Conservation (phyloP, 176 grass and related monocot genomes). For the Aegilops speltoides region DNA sequence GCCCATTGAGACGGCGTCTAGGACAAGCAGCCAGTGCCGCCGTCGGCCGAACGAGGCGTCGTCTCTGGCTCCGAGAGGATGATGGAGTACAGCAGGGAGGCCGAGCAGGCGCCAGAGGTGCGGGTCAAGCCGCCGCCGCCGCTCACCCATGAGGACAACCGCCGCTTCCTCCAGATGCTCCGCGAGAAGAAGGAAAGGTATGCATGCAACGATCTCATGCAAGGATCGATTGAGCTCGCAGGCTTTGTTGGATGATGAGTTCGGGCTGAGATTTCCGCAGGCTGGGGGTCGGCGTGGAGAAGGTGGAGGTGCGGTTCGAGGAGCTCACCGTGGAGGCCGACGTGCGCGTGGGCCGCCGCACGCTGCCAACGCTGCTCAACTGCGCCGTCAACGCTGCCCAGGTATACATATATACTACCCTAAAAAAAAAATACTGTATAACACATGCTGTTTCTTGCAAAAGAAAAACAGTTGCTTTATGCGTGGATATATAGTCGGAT, state of each 20-base stretch:
- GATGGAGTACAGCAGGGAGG: not conserved
- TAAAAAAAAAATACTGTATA: too few relatives aligned
- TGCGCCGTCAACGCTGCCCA: slow-evolving; percentile 47
- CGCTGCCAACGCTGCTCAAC: slow-evolving; percentile 71
- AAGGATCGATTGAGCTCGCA: not conserved
- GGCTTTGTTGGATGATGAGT: not conserved
- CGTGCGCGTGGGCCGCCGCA: slow-evolving; percentile 33
- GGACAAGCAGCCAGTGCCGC: not conserved
- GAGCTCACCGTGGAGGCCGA: slow-evolving; percentile 58
- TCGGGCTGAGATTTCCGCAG: slow-evolving; percentile 13
- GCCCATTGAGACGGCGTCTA: not conserved
- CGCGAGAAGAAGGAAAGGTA: slow-evolving; percentile 65
- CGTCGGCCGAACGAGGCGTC: not conserved
- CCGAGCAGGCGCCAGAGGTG: not conserved
- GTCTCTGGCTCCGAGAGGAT: not conserved
- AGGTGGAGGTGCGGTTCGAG: slow-evolving; percentile 68
- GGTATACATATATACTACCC: slow-evolving; percentile 20
- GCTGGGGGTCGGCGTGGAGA: slow-evolving; percentile 34
- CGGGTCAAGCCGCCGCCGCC: slow-evolving; percentile 19
- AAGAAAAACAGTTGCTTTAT: not conserved
- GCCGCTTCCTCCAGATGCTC: slow-evolving; percentile 64
- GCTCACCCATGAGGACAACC: slow-evolving; percentile 77
- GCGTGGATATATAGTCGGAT: not conserved
- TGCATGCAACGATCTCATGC: not conserved
- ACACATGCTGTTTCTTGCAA: not conserved